Conservation (phyloP, 768 basidiomycete species). For the Lentinula detonsa region DNA sequence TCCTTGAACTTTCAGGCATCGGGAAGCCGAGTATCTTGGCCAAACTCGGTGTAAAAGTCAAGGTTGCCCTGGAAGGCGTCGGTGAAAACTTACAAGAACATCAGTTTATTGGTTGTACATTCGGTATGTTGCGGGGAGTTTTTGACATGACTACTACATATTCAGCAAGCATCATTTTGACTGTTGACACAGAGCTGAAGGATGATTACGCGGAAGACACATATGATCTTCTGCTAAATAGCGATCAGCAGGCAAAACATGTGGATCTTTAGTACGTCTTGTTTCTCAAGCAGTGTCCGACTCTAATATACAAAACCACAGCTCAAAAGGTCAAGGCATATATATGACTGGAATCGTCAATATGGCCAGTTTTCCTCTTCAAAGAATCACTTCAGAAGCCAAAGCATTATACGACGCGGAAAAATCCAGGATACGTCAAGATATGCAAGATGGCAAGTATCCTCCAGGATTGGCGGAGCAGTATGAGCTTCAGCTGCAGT, state of each 20-base stretch:
- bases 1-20: conserved; percentile 56
- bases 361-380: conserved; percentile 13
- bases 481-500: conserved; percentile 11
- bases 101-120: conserved; percentile 10
- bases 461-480: conserved; percentile 9
- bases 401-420: conserved; percentile 9
- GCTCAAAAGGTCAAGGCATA: conserved; percentile 10
- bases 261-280: conserved; percentile 24
- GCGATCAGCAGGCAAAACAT: conserved; percentile 20
- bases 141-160: not conserved
- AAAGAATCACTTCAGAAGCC: conserved; percentile 11
- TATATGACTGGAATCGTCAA: conserved; percentile 11
- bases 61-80: conserved; percentile 30
- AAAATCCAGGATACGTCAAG: conserved; percentile 4
- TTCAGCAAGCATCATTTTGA: not conserved
- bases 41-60: conserved; percentile 29
- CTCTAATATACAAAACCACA: not conserved
- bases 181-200: conserved; percentile 18
- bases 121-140: not conserved
- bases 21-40: conserved; percentile 35
- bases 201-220: conserved; percentile 20
- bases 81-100: conserved; percentile 56
- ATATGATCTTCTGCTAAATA: conserved; percentile 22
- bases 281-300: too few species aligned
- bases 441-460: conserved; percentile 4